Evolutionary conservation across 208 protist species (phyloP).

Genomic region (Herpetomonas samuelpessoai): DNA sequence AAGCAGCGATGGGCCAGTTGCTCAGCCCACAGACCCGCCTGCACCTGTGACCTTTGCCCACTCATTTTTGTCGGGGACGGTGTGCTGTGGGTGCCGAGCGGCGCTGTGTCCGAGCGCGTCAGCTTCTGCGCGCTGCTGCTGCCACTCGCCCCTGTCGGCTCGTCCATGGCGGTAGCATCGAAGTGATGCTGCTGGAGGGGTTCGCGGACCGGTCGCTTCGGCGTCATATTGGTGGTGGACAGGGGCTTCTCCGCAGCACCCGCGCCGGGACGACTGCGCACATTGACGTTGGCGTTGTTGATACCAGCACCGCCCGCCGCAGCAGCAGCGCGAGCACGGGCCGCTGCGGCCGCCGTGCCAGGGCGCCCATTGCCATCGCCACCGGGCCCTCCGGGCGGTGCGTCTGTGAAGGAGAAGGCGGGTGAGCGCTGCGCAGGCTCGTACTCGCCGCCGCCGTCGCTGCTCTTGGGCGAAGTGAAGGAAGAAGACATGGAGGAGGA

Average conservation of each 20-base stretch:
- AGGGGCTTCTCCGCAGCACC: neutral
- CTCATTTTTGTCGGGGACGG: neutral
- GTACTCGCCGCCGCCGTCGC: neutral
- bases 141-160: too few relatives aligned
- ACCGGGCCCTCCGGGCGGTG: too few relatives aligned
- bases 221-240: neutral
- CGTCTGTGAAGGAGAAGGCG: neutral
- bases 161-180: neutral
- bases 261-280: neutral
- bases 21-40: conserved; percentile 2
- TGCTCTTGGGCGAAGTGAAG: neutral
- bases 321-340: too few relatives aligned
- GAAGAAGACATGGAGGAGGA: neutral
- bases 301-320: neutral
- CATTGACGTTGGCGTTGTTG: neutral
- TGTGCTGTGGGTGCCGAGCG: neutral
- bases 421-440: neutral
- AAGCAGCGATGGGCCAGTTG: conserved; percentile 40
- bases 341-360: too few relatives aligned
- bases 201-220: neutral
- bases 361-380: too few relatives aligned
- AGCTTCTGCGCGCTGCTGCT: neutral
- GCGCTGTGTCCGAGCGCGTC: neutral
- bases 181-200: neutral
- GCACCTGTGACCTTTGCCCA: neutral